Conservation (phyloP, 371 early-diverging fungal species). For the Circinella umbellata region DNA sequence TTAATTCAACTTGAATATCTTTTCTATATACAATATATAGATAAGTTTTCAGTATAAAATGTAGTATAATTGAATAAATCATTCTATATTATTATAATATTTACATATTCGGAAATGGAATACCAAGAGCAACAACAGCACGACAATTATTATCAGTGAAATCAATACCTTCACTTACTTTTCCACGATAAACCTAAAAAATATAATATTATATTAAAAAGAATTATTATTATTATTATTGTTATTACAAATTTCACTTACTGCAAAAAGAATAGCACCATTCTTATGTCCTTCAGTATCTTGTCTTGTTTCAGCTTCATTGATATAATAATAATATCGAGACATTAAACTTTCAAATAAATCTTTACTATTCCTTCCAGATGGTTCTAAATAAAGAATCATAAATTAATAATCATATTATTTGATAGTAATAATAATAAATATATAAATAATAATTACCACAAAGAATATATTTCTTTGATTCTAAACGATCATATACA, state of each 20-base stretch:
- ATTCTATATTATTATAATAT: neutral
- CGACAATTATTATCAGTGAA: constrained; percentile 89
- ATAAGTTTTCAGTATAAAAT: no score
- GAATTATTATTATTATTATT: neutral
- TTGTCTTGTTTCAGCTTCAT: constrained; percentile 8
- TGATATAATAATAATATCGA: constrained; percentile 48
- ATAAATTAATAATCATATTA: neutral
- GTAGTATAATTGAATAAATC: no score
- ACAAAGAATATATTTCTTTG: constrained; percentile 32
- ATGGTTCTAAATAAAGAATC: constrained; percentile 10
- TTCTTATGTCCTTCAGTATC: constrained; percentile 13
- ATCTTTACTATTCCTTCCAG: constrained; percentile 27
- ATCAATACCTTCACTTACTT: constrained; percentile 95
- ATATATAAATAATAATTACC: constrained; percentile 21
- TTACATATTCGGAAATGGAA: constrained; percentile 81
- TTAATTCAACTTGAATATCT: constrained; percentile 44
- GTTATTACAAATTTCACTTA: constrained; percentile 26
- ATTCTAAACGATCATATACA: constrained; percentile 30
- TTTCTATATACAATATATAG: constrained; percentile 21
- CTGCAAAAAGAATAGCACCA: constrained; percentile 70
- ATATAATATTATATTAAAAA: constrained; percentile 35
- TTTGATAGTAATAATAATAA: neutral
- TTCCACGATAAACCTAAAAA: constrained; percentile 80
- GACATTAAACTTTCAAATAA: constrained; percentile 60
- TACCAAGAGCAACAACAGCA: constrained; percentile 90